Base-by-base conservation (phyloP, 768 basidiomycete genomes). In the Mycena maculata region DNA sequence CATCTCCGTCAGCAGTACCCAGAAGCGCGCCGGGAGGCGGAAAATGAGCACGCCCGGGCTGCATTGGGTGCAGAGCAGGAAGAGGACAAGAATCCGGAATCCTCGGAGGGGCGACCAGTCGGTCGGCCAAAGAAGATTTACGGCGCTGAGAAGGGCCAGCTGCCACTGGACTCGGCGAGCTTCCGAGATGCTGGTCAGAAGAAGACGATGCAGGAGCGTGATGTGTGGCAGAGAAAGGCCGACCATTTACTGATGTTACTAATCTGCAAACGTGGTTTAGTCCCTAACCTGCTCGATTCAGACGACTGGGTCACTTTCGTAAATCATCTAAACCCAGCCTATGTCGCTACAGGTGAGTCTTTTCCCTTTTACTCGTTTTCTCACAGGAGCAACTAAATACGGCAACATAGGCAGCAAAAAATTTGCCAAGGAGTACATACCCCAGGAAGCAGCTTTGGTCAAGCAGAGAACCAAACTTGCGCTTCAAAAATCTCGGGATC, bases 331-430 rank as follows among this genome's bases (percentile, higher is more conserved):
- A 57, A 57, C 55, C 55, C 55, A 27, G 42, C 39, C 42, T 57
- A 57, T 23, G 16, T 13, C 15, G 5, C 42, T n/a, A n/a, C n/a
- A n/a, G n/a, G n/a, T n/a, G n/a, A n/a, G n/a, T n/a, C n/a, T n/a
- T n/a, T n/a, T n/a, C n/a, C n/a, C n/a, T n/a, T n/a, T n/a, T n/a
- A n/a, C n/a, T n/a, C n/a, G n/a, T n/a, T n/a, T n/a, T n/a, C n/a
- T n/a, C n/a, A n/a, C n/a, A n/a, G n/a, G n/a, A n/a, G n/a, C n/a
- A n/a, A n/a, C n/a, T n/a, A n/a, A n/a, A n/a, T n/a, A n/a, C n/a
- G n/a, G n/a, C n/a, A n/a, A n/a, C n/a, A 57, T 39, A 6, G 55
- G 55, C 41, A 57, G 55, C 28, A 57, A 57, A 31, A 57, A 57
- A 31, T 57, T 57, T 18, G 16, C 42, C 23, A 41, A 42, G 2